phyloP scores from a whole-genome alignment of 208 protist species.

The Trypanosomatidae sp. region DNA sequence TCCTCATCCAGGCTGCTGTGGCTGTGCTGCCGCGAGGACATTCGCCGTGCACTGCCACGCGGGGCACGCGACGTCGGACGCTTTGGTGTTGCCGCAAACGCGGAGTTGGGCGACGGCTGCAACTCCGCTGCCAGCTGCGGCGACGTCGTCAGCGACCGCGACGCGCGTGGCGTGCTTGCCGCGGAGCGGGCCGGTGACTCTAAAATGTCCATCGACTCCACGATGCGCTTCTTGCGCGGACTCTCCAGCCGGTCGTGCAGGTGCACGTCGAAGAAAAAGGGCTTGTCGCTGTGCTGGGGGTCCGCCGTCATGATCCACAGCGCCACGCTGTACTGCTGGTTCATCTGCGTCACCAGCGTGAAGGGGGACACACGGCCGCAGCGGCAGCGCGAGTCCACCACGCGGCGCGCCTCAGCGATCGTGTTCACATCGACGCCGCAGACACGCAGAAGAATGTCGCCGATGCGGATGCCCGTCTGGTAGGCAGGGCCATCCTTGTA shows the following conservation, averaged over 20 bases:
- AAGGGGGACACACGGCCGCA: slow-evolving; percentile 35
- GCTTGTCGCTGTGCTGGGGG: slow-evolving; percentile 26
- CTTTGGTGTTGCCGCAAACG: too few species aligned
- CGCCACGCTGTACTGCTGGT: slow-evolving; percentile 41
- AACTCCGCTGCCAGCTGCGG: too few species aligned
- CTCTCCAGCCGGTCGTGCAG: slow-evolving; percentile 35
- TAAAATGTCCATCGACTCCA: slow-evolving; percentile 10
- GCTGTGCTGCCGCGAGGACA: too few species aligned
- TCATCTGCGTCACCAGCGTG: slow-evolving; percentile 30
- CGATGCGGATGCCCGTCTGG: slow-evolving; percentile 53
- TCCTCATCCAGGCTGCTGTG: too few species aligned
- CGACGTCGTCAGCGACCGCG: too few species aligned
- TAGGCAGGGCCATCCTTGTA: slow-evolving; percentile 47
- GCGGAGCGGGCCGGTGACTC: neutral
- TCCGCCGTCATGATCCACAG: slow-evolving; percentile 59
- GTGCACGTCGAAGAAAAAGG: slow-evolving; percentile 45
- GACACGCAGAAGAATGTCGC: slow-evolving; percentile 39
- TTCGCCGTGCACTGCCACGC: too few species aligned
- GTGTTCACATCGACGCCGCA: slow-evolving; percentile 27
- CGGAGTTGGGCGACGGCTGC: too few species aligned
- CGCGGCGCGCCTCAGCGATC: slow-evolving; percentile 27
- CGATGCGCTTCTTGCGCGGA: slow-evolving; percentile 13
- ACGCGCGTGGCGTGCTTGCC: too few species aligned
- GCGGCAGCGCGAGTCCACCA: slow-evolving; percentile 32
- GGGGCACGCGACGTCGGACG: too few species aligned